Evolutionary conservation across 2,329 filamentous ascomycete genomes (phyloP).

Genomic region (Pezicula neosporulosa): DNA sequence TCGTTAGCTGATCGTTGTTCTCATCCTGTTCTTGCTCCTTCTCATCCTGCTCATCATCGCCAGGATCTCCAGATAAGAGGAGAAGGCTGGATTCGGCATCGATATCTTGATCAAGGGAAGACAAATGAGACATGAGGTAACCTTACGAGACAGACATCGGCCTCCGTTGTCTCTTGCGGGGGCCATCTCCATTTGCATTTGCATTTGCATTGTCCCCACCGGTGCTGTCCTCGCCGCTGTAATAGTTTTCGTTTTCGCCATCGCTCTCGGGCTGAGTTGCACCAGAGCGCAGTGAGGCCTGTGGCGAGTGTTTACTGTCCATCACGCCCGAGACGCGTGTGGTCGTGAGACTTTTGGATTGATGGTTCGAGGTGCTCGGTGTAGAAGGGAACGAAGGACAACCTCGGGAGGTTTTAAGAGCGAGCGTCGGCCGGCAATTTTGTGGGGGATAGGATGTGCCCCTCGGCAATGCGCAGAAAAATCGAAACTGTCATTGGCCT

Average conservation of each 20-base stretch:
- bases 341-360: neutral
- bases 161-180: conserved; percentile 43
- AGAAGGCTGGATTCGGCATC: conserved; percentile 11
- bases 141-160: conserved; percentile 47
- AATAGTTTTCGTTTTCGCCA: conserved; percentile 23
- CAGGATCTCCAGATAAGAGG: conserved; percentile 5
- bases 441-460: too few relatives aligned
- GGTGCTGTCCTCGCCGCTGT: conserved; percentile 24
- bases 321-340: conserved; percentile 14
- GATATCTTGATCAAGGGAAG: conserved; percentile 8
- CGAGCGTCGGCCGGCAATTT: conserved; percentile 5
- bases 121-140: conserved; percentile 23
- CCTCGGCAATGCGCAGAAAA: too few relatives aligned
- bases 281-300: conserved; percentile 18
- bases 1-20: conserved; percentile 22
- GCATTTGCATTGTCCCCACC: conserved; percentile 25
- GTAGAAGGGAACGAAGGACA: conserved; percentile 20
- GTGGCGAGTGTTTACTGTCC: conserved; percentile 27
- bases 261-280: conserved; percentile 27
- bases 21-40: conserved; percentile 16
- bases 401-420: conserved; percentile 13
- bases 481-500: too few relatives aligned
- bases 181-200: conserved; percentile 25
- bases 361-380: conserved; percentile 16
- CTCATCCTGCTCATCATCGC: neutral